phyloP scores from a whole-genome alignment of 2,329 filamentous ascomycete species.

The Thermomyces lanuginosus region DNA sequence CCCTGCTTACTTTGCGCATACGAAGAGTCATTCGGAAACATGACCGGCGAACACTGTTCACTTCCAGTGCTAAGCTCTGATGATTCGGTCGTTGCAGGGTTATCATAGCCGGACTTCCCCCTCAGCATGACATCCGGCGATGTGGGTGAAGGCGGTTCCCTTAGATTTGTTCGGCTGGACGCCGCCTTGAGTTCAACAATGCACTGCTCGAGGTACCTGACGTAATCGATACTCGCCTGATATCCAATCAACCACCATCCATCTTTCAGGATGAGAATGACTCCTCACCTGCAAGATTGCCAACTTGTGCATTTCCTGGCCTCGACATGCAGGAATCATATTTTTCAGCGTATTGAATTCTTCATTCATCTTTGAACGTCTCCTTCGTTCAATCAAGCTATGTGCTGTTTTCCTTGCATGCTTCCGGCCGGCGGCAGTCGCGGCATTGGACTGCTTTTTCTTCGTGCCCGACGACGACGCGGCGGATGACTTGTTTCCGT shows the following conservation, averaged over 20 bases:
- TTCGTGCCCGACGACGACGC: conserved; percentile 32
- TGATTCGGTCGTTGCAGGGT: conserved; percentile 3
- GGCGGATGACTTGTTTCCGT: conserved; percentile 1
- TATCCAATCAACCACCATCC: conserved; percentile 1
- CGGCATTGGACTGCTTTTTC: conserved; percentile 59
- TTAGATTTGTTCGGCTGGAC: conserved; percentile 11
- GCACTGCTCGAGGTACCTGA: conserved; percentile 84
- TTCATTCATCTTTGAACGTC: conserved; percentile 96
- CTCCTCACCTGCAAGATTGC: conserved; percentile 70
- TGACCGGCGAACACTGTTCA: conserved; percentile 16
- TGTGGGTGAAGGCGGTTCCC: conserved; percentile 19
- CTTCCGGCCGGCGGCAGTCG: conserved; percentile 78
- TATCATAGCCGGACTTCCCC: conserved; percentile 9
- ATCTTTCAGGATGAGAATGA: conserved; percentile 3
- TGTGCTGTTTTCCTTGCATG: conserved; percentile 93
- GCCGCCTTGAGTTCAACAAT: conserved; percentile 58
- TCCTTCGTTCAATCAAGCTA: conserved; percentile 76
- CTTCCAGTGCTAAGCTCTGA: conserved; percentile 8
- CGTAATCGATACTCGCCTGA: conserved; percentile 89
- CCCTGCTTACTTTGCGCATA: no score
- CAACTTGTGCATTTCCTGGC: conserved; percentile 92
- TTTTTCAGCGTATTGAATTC: conserved; percentile 86
- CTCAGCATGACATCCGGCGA: conserved; percentile 17
- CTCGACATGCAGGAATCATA: conserved; percentile 91
- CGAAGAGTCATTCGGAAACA: conserved; percentile 11